Evolutionary conservation across 176 grass and related monocot species (phyloP), one percentile per base, ranked within the genome.

Genomic region (Bothriochloa decipiens): DNA sequence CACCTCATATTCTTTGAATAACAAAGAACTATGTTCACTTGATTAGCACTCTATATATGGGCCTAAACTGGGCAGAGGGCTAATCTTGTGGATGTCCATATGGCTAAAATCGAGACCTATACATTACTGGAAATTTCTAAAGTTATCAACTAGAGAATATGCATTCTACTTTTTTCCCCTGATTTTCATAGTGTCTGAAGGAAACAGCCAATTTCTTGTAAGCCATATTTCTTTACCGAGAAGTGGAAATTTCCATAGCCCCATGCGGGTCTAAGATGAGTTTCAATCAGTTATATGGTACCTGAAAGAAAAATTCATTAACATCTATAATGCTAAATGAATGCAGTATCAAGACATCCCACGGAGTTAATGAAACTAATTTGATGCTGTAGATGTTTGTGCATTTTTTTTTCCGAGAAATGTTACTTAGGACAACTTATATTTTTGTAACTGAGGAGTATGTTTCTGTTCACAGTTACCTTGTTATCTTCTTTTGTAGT

Each of bases 281-380:
- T 69, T 58, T 64, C 58, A 74, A 75, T 28, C 10, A 60, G 18
- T 84, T 83, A 88, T 32, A 23, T 82, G 64, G 23, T 82, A 77
- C 40, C 39, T 46, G 18, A 13, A 64, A 32, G 55, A 60, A 60
- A 60, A 60, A 60, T 23, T 18, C 22, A 11, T 60, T n/a, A 23
- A 58, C 55, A 61, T 61, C 55, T 4, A 25, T 22, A 61, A 25
- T 8, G 10, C 57, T 8, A 61, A 61, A 25, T 61, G 25, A 61
- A 61, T 25, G 57, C 55, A 58, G 2, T n/a, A n/a, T 58, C 55
- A 58, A 58, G 22, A 58, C 20, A 57, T 57, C 53, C 55, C 55
- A 60, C 22, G 55, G 8, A 60, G 22, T n/a, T 11, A 23, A n/a
- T 60, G 55, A 60, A 60, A 60, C 22, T 60, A 60, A 60, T 61